Conservation (phyloP, 768 basidiomycete species). For the Strobilomyces dryophilus region DNA sequence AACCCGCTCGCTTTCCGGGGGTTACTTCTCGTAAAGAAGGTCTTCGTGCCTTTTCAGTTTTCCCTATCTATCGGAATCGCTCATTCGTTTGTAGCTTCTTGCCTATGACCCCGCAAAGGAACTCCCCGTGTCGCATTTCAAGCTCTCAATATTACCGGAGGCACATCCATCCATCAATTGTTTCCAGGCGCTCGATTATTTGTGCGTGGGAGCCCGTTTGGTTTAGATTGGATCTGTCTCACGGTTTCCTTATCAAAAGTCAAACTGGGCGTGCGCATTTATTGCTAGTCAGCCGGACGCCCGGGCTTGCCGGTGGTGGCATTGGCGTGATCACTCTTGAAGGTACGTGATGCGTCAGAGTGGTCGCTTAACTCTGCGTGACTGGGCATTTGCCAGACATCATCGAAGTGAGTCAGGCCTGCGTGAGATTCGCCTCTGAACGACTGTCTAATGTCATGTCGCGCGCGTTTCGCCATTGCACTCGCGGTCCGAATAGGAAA, state of each 20-base stretch:
- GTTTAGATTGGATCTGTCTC: background rate
- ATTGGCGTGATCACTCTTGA: slow-evolving; percentile 90
- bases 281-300: slow-evolving; percentile 77
- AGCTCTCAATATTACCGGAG: slow-evolving; percentile 83
- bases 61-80: background rate
- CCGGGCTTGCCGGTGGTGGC: slow-evolving; percentile 78
- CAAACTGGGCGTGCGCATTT: slow-evolving; percentile 96
- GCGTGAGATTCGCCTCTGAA: slow-evolving; percentile 6
- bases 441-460: background rate
- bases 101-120: slow-evolving; percentile 83
- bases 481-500: slow-evolving; percentile 54
- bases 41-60: slow-evolving; percentile 21
- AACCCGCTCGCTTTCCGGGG: slow-evolving; percentile 72
- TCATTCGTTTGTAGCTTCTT: slow-evolving; percentile 54
- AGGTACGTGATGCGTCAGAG: slow-evolving; percentile 38
- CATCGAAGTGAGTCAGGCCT: slow-evolving; percentile 49
- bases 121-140: slow-evolving; percentile 69
- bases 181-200: slow-evolving; percentile 93
- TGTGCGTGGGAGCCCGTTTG: slow-evolving; percentile 40
- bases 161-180: slow-evolving; percentile 86
- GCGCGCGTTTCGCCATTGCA: background rate
- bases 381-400: slow-evolving; percentile 46
- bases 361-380: background rate
- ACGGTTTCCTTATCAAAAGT: slow-evolving; percentile 59
- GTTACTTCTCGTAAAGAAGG: slow-evolving; percentile 80